phyloP scores from a whole-genome alignment of 2,329 filamentous ascomycete species.

The Alternaria postmessia region DNA sequence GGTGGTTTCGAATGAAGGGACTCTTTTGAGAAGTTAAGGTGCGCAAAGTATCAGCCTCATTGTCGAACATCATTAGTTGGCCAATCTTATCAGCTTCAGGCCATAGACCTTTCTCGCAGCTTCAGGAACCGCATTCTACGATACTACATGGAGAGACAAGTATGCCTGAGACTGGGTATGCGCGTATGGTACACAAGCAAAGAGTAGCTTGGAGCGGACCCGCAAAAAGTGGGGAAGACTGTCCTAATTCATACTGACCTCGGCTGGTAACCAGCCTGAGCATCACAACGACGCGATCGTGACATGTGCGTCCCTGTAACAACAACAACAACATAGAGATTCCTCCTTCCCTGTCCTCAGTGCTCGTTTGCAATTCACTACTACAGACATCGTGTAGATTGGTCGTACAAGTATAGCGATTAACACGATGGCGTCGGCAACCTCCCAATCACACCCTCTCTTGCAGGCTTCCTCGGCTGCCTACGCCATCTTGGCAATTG shows the following conservation, averaged over 20 bases:
- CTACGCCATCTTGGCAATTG: slow-evolving; percentile 42
- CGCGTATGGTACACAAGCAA: neutral
- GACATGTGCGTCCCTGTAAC: neutral
- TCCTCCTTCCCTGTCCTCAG: neutral
- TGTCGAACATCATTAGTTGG: too few species aligned
- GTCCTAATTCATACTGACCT: slow-evolving; percentile 8
- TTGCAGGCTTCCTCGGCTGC: slow-evolving; percentile 39
- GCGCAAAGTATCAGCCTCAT: neutral
- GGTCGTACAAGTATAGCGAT: neutral
- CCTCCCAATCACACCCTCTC: slow-evolving; percentile 34
- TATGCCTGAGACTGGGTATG: too few species aligned
- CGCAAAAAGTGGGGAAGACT: slow-evolving; percentile 14
- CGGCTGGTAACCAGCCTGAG: neutral
- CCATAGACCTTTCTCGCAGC: neutral
- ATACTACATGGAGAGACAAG: too few species aligned
- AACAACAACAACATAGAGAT: neutral
- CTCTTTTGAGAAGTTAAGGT: neutral
- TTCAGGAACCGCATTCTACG: neutral
- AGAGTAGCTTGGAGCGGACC: neutral
- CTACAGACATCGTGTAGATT: neutral
- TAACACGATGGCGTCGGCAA: slow-evolving; percentile 25
- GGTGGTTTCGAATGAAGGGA: neutral
- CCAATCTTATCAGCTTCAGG: neutral
- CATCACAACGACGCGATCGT: slow-evolving; percentile 7
- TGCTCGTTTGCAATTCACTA: neutral